Evolutionary conservation across 371 early-diverging fungal species (phyloP), one percentile per base, ranked within the genome.

Genomic region (Mortierella sp.): DNA sequence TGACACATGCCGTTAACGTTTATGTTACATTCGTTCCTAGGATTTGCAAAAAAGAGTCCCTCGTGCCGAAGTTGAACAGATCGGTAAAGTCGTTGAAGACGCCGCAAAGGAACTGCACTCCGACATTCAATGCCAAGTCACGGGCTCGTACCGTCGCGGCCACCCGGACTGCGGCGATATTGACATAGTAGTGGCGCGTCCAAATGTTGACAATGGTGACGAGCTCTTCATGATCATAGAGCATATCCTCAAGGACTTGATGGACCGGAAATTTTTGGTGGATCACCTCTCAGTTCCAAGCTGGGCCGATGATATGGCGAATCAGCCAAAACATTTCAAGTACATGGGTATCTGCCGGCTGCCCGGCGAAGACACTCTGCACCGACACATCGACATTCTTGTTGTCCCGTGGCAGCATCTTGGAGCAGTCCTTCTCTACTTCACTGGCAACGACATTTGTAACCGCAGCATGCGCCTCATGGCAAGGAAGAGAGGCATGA

Each of bases 261-360:
- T 51, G n/a, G 42, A 53, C 4, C 50, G 51, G 28, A 68, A 57
- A 7, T 73, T 73, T 27, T 49, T 73, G 46, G 65, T 68, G 5
- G 69, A 73, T 24, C 64, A 73, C 19, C 49, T 73, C 12, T 64
- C 68, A 8, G 30, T 63, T 3, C 74, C 74, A 1, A 27, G 10
- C 4, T 73, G 56, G 48, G 56, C 60, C 0, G 69, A 68, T 1
- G 52, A 38, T 5, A 64, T 61, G 68, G 57, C 47, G 2, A 49
- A 64, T 16, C 13, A 24, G 6, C 61, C 52, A 12, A 67, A 73
- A 46, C 76, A 74, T 46, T 69, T 69, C 76, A 74, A 74, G 52
- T 74, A 74, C 52, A 74, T 74, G 76, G 76, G 76, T 1, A 68
- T 74, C 31, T 74, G 76, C 51, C 51, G 52, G 28, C 47, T 74